Evolutionary conservation across 176 grass and related monocot genomes (phyloP), one percentile per base, ranked within the genome.

Genomic region (Pharus latifolius): DNA sequence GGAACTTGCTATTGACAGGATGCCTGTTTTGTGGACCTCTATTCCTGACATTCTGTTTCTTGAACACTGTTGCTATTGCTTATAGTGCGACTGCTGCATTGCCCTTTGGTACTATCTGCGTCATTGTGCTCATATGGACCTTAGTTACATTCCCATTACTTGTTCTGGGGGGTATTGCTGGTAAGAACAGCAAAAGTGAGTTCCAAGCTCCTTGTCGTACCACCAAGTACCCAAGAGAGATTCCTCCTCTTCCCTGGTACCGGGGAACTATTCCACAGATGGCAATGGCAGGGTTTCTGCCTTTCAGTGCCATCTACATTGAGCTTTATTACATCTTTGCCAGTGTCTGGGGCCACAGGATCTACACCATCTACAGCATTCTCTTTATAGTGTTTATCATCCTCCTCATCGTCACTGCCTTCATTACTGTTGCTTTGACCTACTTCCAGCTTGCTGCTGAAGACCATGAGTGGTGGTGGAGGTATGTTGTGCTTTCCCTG

Each of bases 401-500:
- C 75, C 87, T 97, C 31, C 86, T 97, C 10, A 82, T 92, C 1
- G 93, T 97, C 25, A 97, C 93, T 66, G 93, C 93, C 43, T 97
- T 92, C 73, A 97, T 97, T 69, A 97, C 93, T 24, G 84, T 97
- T 77, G 93, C 89, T 28, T 73, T 97, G 81, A 97, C 93, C 9
- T 97, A 97, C 89, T 97, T 97, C 71, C 93, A 97, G 63, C 89
- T 97, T 82, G 93, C 93, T 67, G 83, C 93, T 67, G 94, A 97
- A 87, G 94, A 97, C 73, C 94, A 97, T 78, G 94, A 97, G 15
- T 97, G 94, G 94, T 97, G 94, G 94, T 97, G 94, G 94, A 97
- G 94, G 94, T 97, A 89, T 23, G 52, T 49, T 23, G 63, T 81
- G n/a, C 61, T 43, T 24, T 13, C 31, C 49, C 23, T 29, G 24